phyloP scores from a whole-genome alignment of 805 yeast genomes.

The Starmera dryadoides region DNA sequence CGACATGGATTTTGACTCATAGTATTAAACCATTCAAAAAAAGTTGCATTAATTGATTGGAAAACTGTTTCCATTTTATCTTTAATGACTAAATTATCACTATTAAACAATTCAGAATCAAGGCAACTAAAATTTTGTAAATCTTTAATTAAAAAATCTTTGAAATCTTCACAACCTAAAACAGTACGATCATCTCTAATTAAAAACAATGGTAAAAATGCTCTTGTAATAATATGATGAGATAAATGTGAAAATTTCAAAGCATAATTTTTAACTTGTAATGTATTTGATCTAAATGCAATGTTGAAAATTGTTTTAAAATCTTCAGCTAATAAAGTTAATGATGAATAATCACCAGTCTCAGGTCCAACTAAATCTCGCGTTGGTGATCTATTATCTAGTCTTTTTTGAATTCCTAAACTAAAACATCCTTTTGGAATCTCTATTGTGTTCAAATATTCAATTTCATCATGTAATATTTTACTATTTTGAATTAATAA shows the following conservation, averaged over 20 bases:
- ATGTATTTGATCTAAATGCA: conserved; percentile 19
- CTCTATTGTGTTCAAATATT: conserved; percentile 15
- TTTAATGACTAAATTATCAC: conserved; percentile 15
- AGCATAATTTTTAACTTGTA: conserved; percentile 26
- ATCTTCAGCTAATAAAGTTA: conserved; percentile 28
- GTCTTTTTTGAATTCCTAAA: conserved; percentile 37
- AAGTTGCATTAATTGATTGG: conserved; percentile 40
- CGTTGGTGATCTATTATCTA: conserved; percentile 43
- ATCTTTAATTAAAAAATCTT: conserved; percentile 31
- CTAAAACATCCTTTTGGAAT: conserved; percentile 33
- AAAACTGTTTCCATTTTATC: conserved; percentile 24
- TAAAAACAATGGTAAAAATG: conserved; percentile 53
- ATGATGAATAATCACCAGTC: conserved; percentile 21
- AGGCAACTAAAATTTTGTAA: conserved; percentile 37
- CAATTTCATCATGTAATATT: conserved; percentile 8
- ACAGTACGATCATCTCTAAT: conserved; percentile 56
- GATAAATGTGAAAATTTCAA: conserved; percentile 23
- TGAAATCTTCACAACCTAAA: conserved; percentile 40
- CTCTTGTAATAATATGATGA: conserved; percentile 47
- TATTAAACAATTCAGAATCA: conserved; percentile 24
- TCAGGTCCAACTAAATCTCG: conserved; percentile 23
- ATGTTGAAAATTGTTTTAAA: conserved; percentile 27
- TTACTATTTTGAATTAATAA: conserved; percentile 4
- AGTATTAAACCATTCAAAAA: conserved; percentile 35
- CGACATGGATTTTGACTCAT: conserved; percentile 67